A percentile compares a stretch with the other conserved stretches of the same genome.
These are phyloP conservation scores for Cadophora gregata DNA, from an alignment of 2,329 filamentous ascomycete genomes.

Conservation along the genomic window DNA sequence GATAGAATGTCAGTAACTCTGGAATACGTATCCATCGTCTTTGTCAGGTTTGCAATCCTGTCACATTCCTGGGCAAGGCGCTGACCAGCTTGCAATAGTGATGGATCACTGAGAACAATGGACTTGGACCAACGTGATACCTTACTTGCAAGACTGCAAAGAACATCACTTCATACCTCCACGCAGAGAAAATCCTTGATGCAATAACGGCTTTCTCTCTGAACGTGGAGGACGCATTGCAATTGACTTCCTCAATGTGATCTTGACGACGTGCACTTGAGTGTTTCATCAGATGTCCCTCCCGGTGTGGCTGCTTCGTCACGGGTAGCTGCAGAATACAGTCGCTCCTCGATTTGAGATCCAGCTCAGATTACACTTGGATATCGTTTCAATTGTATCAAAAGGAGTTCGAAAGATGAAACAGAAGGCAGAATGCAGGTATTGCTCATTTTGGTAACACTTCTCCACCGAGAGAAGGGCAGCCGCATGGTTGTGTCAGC, in stretches of 20 bases:
- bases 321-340: not conserved
- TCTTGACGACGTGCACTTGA: not conserved
- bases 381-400: not conserved
- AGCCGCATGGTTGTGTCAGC: not conserved
- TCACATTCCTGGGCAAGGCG: not conserved
- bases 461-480: not conserved
- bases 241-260: not conserved
- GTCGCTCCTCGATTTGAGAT: not conserved
- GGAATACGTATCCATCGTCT: not conserved
- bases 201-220: not conserved
- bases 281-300: not conserved
- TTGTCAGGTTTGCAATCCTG: not conserved
- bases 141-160: not conserved
- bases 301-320: not conserved
- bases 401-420: not conserved
- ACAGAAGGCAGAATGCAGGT: not conserved
- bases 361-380: not conserved
- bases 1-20: not conserved
- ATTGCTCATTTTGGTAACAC: not conserved
- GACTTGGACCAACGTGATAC: not conserved
- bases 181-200: not conserved
- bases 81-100: not conserved
- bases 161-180: not conserved
- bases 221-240: not conserved
- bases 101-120: not conserved